Conservation (phyloP, 106 monocot genomes). For the Vanilla planifolia region DNA sequence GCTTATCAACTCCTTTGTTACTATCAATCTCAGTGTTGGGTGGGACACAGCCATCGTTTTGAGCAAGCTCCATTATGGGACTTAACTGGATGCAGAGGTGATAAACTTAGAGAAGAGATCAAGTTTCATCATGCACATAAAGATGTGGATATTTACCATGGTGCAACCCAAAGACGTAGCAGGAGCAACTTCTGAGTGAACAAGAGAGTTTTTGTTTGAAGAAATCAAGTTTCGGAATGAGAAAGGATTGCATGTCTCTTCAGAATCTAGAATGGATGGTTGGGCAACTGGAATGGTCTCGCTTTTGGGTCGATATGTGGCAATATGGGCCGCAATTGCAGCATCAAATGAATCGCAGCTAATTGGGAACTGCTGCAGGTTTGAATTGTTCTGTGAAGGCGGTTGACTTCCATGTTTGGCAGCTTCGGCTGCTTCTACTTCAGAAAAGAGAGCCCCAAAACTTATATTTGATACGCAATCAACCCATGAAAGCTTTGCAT, state of each 20-base stretch:
- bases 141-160: not conserved
- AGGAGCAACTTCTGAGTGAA: constrained; percentile 8
- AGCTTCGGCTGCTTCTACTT: constrained; percentile 24
- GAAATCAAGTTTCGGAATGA: constrained; percentile 26
- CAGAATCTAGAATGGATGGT: constrained; percentile 57
- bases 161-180: not conserved
- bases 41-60: not conserved
- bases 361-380: constrained; percentile 16
- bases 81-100: constrained; percentile 6
- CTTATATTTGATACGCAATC: constrained; percentile 56
- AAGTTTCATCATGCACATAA: too few species aligned
- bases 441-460: constrained; percentile 46
- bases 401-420: constrained; percentile 6
- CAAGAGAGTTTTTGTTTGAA: not conserved
- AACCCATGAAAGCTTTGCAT: constrained; percentile 23
- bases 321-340: constrained; percentile 38
- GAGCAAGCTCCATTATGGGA: constrained; percentile 2
- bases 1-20: not conserved
- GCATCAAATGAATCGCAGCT: constrained; percentile 77
- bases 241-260: constrained; percentile 66
- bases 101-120: not conserved
- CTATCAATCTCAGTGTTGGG: not conserved
- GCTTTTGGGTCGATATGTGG: constrained; percentile 15
- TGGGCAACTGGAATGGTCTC: constrained; percentile 13
- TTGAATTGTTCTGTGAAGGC: constrained; percentile 15